Evolutionary conservation across 805 yeast species (phyloP), one percentile per base, ranked within the genome.

Genomic region (Suhomyces prunicola): DNA sequence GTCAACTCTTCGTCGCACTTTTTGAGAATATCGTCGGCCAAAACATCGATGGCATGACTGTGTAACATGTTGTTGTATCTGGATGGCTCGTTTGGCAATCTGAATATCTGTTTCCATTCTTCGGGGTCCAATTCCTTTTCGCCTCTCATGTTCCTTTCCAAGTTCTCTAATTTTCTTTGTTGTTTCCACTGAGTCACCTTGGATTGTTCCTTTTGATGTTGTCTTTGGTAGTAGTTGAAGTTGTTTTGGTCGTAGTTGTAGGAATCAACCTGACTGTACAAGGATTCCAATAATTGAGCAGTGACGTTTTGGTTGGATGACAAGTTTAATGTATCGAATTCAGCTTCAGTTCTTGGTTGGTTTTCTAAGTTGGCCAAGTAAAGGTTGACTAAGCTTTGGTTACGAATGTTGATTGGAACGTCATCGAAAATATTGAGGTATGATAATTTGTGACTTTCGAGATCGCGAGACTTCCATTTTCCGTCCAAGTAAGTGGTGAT

Each of bases 161-260:
- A 76, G 70, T 87, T 86, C 61, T 87, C 92, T 54, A 79, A 76
- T 68, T 81, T 80, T 65, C 88, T 76, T 68, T 82, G 84, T 63
- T 81, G 84, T 65, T 86, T 85, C 92, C 93, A 88, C 65, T 85
- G 89, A 57, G 77, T 76, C 58, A 88, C 79, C 74, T 86, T 87
- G 55, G 83, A 71, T 67, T 79, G 74, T 66, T 88, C 96, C 66
- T 90, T 81, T 47, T 84, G 80, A 54, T 83, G 76, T 61, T 83
- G 86, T 74, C 96, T 84, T 73, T 88, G 94, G 75, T 82, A 87
- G 72, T 86, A 88, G 76, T 87, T 86, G 77, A 86, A 85, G 71
- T 85, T 88, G 60, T 86, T 85, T 67, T 87, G 88, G 66, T 86
- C 91, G 67, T 85, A 85, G 73, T 85, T 86, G 73, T 83, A 84